Evolutionary conservation across 345 rosid species (phyloP).

Genomic region (Eucalyptus sideroxylon): DNA sequence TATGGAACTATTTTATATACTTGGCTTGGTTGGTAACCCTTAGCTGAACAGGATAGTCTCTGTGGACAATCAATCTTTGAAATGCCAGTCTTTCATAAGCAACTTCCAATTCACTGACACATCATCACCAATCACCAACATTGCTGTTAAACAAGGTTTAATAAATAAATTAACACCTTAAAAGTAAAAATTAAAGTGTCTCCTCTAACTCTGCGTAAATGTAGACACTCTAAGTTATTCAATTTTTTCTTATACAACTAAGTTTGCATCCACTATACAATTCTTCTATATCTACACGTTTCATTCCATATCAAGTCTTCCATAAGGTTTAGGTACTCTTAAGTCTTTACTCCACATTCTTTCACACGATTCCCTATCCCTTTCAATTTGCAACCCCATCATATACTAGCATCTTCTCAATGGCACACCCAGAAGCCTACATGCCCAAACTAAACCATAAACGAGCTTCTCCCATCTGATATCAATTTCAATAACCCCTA

Average conservation of each 20-base stretch:
- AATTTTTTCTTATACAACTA: background rate
- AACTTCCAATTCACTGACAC: background rate
- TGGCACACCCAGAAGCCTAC: background rate
- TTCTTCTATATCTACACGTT: background rate
- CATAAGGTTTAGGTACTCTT: background rate
- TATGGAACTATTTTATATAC: background rate
- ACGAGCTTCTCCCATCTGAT: background rate
- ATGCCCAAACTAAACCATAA: background rate
- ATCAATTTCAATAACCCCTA: background rate
- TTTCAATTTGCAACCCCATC: background rate
- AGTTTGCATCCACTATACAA: background rate
- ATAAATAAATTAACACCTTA: background rate
- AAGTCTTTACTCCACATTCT: background rate
- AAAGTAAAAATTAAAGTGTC: background rate
- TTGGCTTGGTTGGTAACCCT: background rate
- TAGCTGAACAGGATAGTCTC: background rate
- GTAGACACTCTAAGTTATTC: background rate
- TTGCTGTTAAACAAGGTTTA: background rate
- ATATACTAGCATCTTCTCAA: background rate
- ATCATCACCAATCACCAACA: background rate
- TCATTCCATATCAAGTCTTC: background rate
- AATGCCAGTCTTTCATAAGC: background rate
- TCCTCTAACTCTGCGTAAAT: background rate
- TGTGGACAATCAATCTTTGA: background rate
- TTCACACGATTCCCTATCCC: background rate